These are phyloP conservation scores for Lactarius sanguifluus DNA, from an alignment of 768 basidiomycete species.

Conservation along the genomic window DNA sequence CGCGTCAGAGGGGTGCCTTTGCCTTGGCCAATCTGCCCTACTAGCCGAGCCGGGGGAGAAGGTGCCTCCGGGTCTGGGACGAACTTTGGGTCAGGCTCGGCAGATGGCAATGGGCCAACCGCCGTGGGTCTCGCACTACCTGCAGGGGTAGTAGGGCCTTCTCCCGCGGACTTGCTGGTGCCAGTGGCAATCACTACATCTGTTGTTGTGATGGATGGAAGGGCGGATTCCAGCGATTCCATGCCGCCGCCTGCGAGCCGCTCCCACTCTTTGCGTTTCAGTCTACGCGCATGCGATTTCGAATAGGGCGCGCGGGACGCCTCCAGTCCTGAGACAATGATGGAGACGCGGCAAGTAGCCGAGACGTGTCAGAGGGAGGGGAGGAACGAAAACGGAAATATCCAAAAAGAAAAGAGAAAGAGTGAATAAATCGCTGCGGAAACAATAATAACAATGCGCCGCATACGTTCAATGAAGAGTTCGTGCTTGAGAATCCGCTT, in stretches of 20 bases:
- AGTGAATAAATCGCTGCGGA: slow-evolving; percentile 4
- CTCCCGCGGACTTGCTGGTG: slow-evolving; percentile 21
- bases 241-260: slow-evolving; percentile 40
- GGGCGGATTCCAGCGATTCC: slow-evolving; percentile 44
- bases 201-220: slow-evolving; percentile 45
- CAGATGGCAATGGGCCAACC: neutral
- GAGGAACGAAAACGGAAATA: neutral
- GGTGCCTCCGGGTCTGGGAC: neutral
- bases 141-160: slow-evolving; percentile 20
- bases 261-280: slow-evolving; percentile 64
- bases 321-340: slow-evolving; percentile 45
- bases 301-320: slow-evolving; percentile 57
- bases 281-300: slow-evolving; percentile 66
- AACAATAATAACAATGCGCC: neutral
- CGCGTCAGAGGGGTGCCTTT: slow-evolving; percentile 56
- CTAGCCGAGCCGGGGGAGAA: slow-evolving; percentile 36
- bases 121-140: neutral
- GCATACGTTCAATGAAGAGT: slow-evolving; percentile 64
- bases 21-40: slow-evolving; percentile 67
- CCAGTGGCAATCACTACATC: neutral
- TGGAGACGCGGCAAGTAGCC: slow-evolving; percentile 2
- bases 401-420: neutral
- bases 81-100: neutral
- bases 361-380: neutral
- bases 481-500: slow-evolving; percentile 66